phyloP scores from a whole-genome alignment of 75 land plant genomes.

The Adiantum capillusveneris region DNA sequence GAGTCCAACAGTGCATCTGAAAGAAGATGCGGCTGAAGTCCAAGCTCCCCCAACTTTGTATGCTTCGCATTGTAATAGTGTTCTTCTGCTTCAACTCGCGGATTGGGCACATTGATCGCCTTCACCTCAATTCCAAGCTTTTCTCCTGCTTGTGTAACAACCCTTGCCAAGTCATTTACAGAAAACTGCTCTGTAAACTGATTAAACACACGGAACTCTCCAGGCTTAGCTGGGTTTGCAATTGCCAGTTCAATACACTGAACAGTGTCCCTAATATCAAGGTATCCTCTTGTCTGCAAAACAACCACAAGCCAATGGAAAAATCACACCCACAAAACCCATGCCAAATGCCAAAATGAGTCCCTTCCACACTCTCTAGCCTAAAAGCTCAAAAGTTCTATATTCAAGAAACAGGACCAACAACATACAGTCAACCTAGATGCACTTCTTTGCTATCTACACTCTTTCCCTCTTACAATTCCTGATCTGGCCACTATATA shows the following conservation, averaged over 20 bases:
- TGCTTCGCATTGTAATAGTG: conserved; percentile 99
- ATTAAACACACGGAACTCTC: conserved; percentile 96
- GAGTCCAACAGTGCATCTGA: conserved; percentile 93
- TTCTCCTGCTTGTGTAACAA: conserved; percentile 79
- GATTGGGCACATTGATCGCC: conserved; percentile 79
- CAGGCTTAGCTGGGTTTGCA: conserved; percentile 77
- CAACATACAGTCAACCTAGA: too few relatives aligned
- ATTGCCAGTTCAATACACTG: conserved; percentile 95
- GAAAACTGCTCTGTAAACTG: conserved; percentile 99
- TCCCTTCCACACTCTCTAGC: too few relatives aligned
- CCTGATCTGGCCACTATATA: too few relatives aligned
- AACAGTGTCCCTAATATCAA: conserved; percentile 95
- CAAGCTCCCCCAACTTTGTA: conserved; percentile 83
- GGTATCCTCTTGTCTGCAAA: conserved; percentile 92
- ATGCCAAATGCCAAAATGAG: too few relatives aligned
- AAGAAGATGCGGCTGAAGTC: conserved; percentile 85
- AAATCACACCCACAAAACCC: too few relatives aligned
- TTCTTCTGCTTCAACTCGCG: conserved; percentile 96
- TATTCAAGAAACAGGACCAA: too few relatives aligned
- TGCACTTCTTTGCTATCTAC: too few relatives aligned
- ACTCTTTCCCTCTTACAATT: too few relatives aligned
- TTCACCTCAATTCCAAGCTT: conserved; percentile 87
- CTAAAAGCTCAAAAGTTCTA: too few relatives aligned
- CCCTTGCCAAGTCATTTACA: conserved; percentile 80
- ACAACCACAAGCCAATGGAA: too few relatives aligned